Conservation (phyloP, 345 rosid species). For the Theobroma cacao region DNA sequence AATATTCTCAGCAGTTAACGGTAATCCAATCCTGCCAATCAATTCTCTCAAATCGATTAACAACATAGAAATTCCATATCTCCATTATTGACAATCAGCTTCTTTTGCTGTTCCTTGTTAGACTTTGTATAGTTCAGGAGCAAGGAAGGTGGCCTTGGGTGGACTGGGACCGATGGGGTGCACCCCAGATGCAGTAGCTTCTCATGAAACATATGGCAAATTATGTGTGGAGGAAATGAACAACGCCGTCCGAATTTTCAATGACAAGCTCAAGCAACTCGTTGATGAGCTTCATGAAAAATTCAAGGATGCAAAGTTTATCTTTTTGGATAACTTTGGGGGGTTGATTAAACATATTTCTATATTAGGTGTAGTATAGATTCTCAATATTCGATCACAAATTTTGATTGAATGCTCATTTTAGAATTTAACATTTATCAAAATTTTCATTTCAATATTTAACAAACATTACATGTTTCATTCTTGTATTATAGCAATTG, state of each 20-base stretch:
- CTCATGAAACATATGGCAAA: conserved; percentile 29
- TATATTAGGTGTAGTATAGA: background rate
- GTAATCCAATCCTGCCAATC: background rate
- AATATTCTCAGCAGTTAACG: conserved; percentile 22
- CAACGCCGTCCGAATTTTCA: conserved; percentile 48
- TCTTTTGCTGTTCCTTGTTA: conserved; percentile 14
- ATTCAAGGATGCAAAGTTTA: conserved; percentile 45
- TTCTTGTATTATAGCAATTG: background rate
- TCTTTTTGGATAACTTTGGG: conserved; percentile 11
- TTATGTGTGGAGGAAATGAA: conserved; percentile 46
- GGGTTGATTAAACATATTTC: background rate
- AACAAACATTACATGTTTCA: too few relatives aligned
- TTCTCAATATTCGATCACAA: background rate
- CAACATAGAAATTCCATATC: background rate
- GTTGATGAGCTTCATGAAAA: conserved; percentile 48
- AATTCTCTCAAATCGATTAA: background rate
- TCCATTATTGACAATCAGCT: background rate
- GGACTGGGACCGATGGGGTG: conserved; percentile 80
- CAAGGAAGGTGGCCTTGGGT: conserved; percentile 50
- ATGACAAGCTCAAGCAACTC: conserved; percentile 43
- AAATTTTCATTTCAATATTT: too few relatives aligned
- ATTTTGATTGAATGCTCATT: too few relatives aligned
- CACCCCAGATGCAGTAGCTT: conserved; percentile 47
- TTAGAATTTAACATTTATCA: too few relatives aligned
- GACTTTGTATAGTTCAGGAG: conserved; percentile 58